Evolutionary conservation across 352 stramenopile species (phyloP).

Genomic region (Ophiocytium majus): DNA sequence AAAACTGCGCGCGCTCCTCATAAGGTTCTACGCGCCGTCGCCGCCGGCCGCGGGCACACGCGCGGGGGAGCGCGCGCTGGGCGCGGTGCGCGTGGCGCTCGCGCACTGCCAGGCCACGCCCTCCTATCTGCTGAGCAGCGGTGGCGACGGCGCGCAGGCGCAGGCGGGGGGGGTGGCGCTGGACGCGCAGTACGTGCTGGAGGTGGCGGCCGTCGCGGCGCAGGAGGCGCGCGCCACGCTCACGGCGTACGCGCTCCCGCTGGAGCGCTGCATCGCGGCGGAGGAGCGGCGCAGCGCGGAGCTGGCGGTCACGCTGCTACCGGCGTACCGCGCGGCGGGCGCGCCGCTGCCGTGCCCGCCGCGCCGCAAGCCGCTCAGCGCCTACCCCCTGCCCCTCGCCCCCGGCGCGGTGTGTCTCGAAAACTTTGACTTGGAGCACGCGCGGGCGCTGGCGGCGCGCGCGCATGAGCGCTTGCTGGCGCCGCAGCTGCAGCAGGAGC

Average conservation of each 20-base stretch:
- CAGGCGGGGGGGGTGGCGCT: conserved; percentile 36
- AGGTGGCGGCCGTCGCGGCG: conserved; percentile 39
- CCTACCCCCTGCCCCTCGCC: conserved; percentile 46
- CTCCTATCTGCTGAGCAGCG: not conserved
- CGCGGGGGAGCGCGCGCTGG: not conserved
- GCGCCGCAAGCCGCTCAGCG: conserved; percentile 26
- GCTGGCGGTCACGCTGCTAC: conserved; percentile 36
- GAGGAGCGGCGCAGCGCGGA: conserved; percentile 40
- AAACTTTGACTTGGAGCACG: too few species aligned
- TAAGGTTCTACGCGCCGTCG: conserved; percentile 33
- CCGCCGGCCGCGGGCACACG: conserved; percentile 22
- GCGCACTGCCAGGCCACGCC: not conserved
- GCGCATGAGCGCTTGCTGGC: too few species aligned
- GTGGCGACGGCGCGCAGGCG: not conserved
- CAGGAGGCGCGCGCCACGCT: conserved; percentile 41
- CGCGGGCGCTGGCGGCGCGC: too few species aligned
- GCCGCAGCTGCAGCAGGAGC: too few species aligned
- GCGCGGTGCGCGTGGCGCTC: not conserved
- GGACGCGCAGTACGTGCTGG: conserved; percentile 41
- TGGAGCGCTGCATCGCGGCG: conserved; percentile 35
- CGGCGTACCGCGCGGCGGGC: conserved; percentile 28
- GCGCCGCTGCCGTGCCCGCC: conserved; percentile 27
- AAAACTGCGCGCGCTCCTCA: conserved; percentile 45
- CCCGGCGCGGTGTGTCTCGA: too few species aligned
- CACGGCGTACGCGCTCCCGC: conserved; percentile 39